These are phyloP conservation scores for Diaporthe vexans DNA, from an alignment of 2,329 filamentous ascomycete genomes.

Conservation along the genomic window DNA sequence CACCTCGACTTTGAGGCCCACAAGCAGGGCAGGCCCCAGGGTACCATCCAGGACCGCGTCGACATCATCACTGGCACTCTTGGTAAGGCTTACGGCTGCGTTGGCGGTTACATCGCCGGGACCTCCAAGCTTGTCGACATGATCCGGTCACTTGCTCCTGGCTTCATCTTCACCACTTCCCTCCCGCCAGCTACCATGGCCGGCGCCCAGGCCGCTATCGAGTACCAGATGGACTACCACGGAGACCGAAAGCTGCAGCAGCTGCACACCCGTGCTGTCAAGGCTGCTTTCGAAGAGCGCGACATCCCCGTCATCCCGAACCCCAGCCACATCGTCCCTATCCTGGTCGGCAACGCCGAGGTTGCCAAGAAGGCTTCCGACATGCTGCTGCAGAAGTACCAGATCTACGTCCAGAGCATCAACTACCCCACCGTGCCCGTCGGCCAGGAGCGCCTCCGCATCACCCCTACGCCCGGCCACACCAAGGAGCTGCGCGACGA, in stretches of 20 bases:
- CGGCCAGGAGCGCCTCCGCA: conserved; percentile 95
- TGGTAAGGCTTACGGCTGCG: conserved; percentile 97
- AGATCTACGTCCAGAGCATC: conserved; percentile 98
- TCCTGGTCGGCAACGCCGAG: conserved; percentile 94
- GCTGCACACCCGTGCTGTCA: conserved; percentile 94
- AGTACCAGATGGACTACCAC: conserved; percentile 89
- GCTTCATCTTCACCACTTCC: conserved; percentile 99
- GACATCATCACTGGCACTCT: conserved; percentile 98
- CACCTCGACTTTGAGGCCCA: conserved; percentile 96
- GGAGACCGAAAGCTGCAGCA: conserved; percentile 94
- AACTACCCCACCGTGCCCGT: conserved; percentile 99
- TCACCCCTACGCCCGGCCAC: conserved; percentile 96
- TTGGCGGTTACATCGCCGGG: conserved; percentile 97
- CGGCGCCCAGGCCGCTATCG: conserved; percentile 89
- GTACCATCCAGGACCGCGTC: conserved; percentile 93
- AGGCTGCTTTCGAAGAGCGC: conserved; percentile 81
- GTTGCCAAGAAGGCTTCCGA: conserved; percentile 93
- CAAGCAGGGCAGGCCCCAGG: conserved; percentile 77
- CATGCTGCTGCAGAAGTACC: conserved; percentile 88
- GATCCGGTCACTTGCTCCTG: conserved; percentile 92
- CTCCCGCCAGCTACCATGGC: conserved; percentile 98
- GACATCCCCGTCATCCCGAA: conserved; percentile 98
- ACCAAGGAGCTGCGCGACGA: conserved; percentile 86
- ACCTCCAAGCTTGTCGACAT: conserved; percentile 89
- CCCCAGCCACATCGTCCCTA: conserved; percentile 94